A percentile compares a stretch with the other conserved stretches of the same genome.
phyloP scores from a whole-genome alignment of 306 rosid genomes.

The Crotalaria pallida region DNA sequence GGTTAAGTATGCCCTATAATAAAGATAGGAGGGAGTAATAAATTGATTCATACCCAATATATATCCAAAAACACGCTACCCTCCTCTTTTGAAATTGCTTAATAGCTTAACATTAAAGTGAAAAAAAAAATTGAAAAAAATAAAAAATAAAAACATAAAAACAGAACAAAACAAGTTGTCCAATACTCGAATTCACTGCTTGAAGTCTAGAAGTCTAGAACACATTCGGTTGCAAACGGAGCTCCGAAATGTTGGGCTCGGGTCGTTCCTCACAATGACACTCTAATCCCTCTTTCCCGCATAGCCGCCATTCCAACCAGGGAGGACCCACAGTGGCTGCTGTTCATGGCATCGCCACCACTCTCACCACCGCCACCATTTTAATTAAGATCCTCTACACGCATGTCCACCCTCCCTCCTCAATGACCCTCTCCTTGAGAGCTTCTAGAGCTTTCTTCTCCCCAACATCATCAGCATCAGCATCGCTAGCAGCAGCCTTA shows the following conservation, averaged over 20 bases:
- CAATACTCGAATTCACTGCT: no score
- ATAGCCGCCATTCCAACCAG: neutral
- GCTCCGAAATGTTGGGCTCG: conserved; percentile 7
- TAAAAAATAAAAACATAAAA: no score
- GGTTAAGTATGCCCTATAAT: no score
- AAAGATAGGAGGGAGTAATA: no score
- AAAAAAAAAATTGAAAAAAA: no score
- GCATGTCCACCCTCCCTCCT: conserved; percentile 30
- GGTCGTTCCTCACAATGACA: neutral
- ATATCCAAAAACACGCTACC: no score
- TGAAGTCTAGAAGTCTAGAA: neutral
- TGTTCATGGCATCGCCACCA: conserved; percentile 19
- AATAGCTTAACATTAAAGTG: no score
- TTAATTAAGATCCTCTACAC: conserved; percentile 4
- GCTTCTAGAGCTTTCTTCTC: conserved; percentile 53
- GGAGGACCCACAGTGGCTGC: neutral
- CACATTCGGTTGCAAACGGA: neutral
- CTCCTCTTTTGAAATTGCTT: no score
- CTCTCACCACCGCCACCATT: neutral
- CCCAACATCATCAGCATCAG: no score
- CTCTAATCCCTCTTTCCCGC: neutral
- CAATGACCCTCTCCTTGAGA: conserved; percentile 71
- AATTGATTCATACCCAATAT: no score
- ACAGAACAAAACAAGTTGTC: no score
- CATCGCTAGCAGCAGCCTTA: conserved; percentile 16